Evolutionary conservation across 768 basidiomycete species (phyloP).

Genomic region (Pisolithus microcarpus): DNA sequence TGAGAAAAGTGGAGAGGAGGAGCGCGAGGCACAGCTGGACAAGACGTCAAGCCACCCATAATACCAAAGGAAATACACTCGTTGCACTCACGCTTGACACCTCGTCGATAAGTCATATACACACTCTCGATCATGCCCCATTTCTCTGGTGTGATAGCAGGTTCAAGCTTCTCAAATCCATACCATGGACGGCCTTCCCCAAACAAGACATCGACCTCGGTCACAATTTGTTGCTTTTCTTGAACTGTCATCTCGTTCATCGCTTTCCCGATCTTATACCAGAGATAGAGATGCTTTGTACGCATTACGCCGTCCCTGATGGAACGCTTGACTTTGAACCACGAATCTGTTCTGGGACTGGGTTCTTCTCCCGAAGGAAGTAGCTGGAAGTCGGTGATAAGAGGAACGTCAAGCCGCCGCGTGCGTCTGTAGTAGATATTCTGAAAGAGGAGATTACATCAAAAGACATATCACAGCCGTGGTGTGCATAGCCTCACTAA

Average conservation of each 20-base stretch:
- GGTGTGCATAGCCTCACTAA: conserved; percentile 38
- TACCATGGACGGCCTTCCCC: conserved; percentile 82
- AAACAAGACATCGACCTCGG: conserved; percentile 86
- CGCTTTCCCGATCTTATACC: conserved; percentile 72
- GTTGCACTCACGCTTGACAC: conserved; percentile 56
- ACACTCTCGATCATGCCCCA: conserved; percentile 42
- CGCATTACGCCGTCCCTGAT: conserved; percentile 56
- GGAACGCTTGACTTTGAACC: conserved; percentile 60
- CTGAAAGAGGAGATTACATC: conserved; percentile 17
- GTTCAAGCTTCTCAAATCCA: conserved; percentile 71
- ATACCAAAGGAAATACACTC: neutral
- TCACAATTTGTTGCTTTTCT: conserved; percentile 62
- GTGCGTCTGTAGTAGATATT: conserved; percentile 83
- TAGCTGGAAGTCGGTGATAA: conserved; percentile 67
- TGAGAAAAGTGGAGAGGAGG: conserved; percentile 76
- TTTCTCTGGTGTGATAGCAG: conserved; percentile 42
- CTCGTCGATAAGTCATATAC: conserved; percentile 61
- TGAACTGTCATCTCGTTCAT: conserved; percentile 50
- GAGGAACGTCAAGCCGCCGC: conserved; percentile 69
- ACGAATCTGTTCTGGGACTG: conserved; percentile 39
- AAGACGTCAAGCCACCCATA: conserved; percentile 3
- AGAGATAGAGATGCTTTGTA: conserved; percentile 56
- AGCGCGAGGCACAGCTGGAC: conserved; percentile 58
- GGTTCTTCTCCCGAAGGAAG: conserved; percentile 51
- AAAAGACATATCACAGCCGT: conserved; percentile 1